These are phyloP conservation scores for Areca catechu DNA, from an alignment of 176 grass and related monocot species.

Conservation along the genomic window DNA sequence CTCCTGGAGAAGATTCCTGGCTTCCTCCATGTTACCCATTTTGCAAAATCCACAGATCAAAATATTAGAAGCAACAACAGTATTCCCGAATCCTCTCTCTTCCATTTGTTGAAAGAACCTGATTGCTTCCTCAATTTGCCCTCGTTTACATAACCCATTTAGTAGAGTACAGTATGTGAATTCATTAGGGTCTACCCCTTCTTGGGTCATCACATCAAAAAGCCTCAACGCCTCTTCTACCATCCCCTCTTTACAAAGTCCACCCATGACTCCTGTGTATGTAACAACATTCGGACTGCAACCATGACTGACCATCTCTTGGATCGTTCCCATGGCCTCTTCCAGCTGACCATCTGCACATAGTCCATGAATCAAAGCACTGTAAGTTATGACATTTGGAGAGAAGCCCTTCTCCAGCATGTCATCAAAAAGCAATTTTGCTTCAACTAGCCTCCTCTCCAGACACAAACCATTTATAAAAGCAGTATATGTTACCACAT, in stretches of 20 bases:
- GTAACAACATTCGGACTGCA: slow-evolving; percentile 16
- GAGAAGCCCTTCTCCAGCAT: slow-evolving; percentile 18
- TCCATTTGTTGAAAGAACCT: slow-evolving; percentile 3
- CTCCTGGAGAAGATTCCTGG: slow-evolving; percentile 15
- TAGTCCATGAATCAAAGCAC: slow-evolving; percentile 19
- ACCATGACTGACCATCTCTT: slow-evolving; percentile 15
- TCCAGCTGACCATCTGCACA: slow-evolving; percentile 15
- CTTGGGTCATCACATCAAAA: slow-evolving; percentile 4
- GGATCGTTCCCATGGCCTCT: slow-evolving; percentile 6
- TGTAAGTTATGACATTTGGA: slow-evolving; percentile 11
- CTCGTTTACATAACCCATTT: slow-evolving; percentile 17
- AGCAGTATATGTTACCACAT: slow-evolving; percentile 16
- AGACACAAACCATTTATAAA: slow-evolving; percentile 21
- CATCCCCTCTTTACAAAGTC: slow-evolving; percentile 9
- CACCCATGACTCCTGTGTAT: slow-evolving; percentile 9
- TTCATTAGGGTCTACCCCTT: slow-evolving; percentile 16
- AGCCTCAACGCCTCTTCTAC: slow-evolving; percentile 12
- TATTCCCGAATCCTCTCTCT: background rate
- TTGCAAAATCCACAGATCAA: slow-evolving; percentile 27
- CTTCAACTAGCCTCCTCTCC: slow-evolving; percentile 5
- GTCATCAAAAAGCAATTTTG: slow-evolving; percentile 21
- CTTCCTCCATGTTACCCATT: slow-evolving; percentile 23
- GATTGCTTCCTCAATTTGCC: slow-evolving; percentile 13
- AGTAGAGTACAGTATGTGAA: slow-evolving; percentile 12
- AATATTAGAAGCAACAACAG: slow-evolving; percentile 27